Percentiles rank a stretch among this genome's conserved stretches.
These are phyloP conservation scores for Monosporascus sp. DNA, from an alignment of 2,329 filamentous ascomycete genomes.

Conservation along the genomic window DNA sequence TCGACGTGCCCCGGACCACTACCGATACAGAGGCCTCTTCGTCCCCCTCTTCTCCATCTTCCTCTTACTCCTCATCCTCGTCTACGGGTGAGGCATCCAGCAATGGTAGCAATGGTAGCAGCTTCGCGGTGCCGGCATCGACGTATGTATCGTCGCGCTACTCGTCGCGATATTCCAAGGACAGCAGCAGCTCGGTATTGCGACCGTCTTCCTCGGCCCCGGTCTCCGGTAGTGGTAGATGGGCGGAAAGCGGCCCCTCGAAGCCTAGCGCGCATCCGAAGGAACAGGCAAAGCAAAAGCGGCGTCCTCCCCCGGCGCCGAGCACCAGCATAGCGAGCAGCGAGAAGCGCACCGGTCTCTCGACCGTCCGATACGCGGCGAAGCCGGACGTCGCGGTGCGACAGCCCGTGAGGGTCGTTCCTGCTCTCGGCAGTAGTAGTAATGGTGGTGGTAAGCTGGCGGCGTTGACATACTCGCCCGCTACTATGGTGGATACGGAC, in stretches of 20 bases:
- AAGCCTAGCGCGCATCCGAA: too few species aligned
- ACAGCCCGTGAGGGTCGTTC: slow-evolving; percentile 18
- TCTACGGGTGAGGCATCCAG: not conserved
- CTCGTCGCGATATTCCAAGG: not conserved
- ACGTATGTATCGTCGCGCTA: not conserved
- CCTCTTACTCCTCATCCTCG: slow-evolving; percentile 1
- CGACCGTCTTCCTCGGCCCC: not conserved
- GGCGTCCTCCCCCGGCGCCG: slow-evolving; percentile 8
- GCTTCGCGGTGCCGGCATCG: not conserved
- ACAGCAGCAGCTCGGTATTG: not conserved
- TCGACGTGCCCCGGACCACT: slow-evolving; percentile 2
- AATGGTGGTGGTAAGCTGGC: too few species aligned
- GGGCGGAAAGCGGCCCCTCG: too few species aligned
- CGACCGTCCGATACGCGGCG: slow-evolving; percentile 22
- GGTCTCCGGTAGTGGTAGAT: not conserved
- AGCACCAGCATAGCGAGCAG: slow-evolving; percentile 21
- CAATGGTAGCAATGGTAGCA: not conserved
- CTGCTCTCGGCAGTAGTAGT: slow-evolving; percentile 10
- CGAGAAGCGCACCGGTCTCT: slow-evolving; percentile 17
- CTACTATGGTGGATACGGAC: not conserved
- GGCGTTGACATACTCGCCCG: slow-evolving; percentile 8
- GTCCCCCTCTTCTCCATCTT: slow-evolving; percentile 1
- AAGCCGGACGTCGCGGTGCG: slow-evolving; percentile 22
- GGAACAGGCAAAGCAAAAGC: not conserved
- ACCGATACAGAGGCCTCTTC: not conserved